Conservation (phyloP, 208 protist genomes). For the Trypanosoma platydactyli region DNA sequence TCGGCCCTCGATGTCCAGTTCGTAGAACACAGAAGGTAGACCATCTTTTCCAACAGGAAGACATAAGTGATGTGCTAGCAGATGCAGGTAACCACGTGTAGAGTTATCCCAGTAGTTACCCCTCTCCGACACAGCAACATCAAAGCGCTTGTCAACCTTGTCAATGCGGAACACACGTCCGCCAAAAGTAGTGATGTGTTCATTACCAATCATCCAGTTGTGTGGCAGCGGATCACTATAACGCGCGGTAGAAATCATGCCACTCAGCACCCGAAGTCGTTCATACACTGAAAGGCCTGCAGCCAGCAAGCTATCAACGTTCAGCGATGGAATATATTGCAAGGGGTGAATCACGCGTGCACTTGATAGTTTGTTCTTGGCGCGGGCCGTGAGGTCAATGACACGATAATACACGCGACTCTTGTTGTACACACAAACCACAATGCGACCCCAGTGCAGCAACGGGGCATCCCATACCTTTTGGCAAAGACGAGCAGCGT, state of each 20-base stretch:
- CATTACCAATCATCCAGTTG: slow-evolving; percentile 30
- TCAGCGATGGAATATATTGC: slow-evolving; percentile 26
- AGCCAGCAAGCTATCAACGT: slow-evolving; percentile 22
- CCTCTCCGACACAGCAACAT: slow-evolving; percentile 21
- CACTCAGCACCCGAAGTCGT: slow-evolving; percentile 19
- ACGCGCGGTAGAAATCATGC: slow-evolving; percentile 21
- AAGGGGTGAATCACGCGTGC: slow-evolving; percentile 26
- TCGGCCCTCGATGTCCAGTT: not conserved
- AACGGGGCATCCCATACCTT: slow-evolving; percentile 21
- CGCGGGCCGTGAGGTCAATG: not conserved
- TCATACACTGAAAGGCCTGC: slow-evolving; percentile 21
- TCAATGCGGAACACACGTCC: slow-evolving; percentile 28
- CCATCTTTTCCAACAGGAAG: slow-evolving; percentile 4
- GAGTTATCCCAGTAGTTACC: slow-evolving; percentile 24
- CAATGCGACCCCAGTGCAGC: slow-evolving; percentile 12
- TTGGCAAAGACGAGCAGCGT: not conserved
- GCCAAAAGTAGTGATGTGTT: not conserved
- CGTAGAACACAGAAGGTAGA: not conserved
- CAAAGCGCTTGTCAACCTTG: slow-evolving; percentile 29
- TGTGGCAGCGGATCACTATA: slow-evolving; percentile 33
- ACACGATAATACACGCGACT: slow-evolving; percentile 10
- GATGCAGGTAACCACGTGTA: slow-evolving; percentile 26
- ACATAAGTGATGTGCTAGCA: slow-evolving; percentile 29
- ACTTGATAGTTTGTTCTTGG: not conserved
- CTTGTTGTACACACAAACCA: not conserved